These are phyloP conservation scores for Rusavskia elegans DNA, from an alignment of 495 filamentous ascomycete genomes.

Conservation along the genomic window DNA sequence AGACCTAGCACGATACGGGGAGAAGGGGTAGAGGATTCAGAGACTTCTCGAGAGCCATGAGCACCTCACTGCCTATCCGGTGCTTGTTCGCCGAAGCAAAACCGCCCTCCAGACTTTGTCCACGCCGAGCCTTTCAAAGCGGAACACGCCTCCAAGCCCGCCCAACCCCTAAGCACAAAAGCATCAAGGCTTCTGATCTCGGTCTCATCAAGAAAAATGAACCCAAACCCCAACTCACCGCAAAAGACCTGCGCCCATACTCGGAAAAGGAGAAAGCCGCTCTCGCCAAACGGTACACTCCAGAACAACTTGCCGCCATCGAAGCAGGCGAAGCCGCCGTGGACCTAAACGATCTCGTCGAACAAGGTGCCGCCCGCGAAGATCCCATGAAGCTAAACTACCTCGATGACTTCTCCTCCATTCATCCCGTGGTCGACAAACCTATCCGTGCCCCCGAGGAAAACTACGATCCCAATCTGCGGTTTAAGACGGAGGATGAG, in stretches of 20 bases:
- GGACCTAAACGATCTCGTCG: constrained; percentile 57
- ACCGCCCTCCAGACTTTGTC: not conserved
- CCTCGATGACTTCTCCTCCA: constrained; percentile 67
- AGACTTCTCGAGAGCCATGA: constrained; percentile 1
- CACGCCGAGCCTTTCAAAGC: constrained; percentile 7
- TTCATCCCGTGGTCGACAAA: constrained; percentile 62
- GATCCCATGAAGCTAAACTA: constrained; percentile 64
- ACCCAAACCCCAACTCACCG: constrained; percentile 12
- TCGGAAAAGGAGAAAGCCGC: constrained; percentile 46
- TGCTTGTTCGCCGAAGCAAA: constrained; percentile 1
- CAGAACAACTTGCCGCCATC: constrained; percentile 69
- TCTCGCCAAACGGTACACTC: constrained; percentile 53
- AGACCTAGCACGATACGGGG: not conserved
- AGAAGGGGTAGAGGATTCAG: not conserved
- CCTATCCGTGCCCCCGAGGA: constrained; percentile 34
- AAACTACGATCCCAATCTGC: constrained; percentile 42
- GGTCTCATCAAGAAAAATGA: constrained; percentile 9
- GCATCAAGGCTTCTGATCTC: constrained; percentile 12
- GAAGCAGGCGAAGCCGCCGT: constrained; percentile 74
- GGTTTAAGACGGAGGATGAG: constrained; percentile 44
- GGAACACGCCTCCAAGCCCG: constrained; percentile 2
- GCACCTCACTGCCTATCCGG: not conserved
- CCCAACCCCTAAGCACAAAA: constrained; percentile 2
- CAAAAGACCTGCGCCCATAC: constrained; percentile 36
- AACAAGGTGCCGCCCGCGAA: constrained; percentile 47